Percentiles rank a stretch among this genome's conserved stretches.
These are phyloP conservation scores for Fusarium sp. DNA, from an alignment of 2,329 filamentous ascomycete species.

Conservation along the genomic window DNA sequence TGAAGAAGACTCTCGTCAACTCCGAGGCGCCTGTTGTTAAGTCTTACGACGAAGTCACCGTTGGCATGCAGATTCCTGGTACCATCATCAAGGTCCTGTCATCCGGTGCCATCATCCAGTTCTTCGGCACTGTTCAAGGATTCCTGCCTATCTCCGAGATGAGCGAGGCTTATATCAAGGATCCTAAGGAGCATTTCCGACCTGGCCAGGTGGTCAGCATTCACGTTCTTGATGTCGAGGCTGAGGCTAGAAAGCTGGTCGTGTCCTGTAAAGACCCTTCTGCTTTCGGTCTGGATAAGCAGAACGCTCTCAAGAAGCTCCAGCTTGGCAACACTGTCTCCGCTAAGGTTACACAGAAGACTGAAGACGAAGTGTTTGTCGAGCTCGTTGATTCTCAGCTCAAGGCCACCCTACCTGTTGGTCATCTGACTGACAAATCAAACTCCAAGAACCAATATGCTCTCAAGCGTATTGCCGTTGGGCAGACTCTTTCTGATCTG, in stretches of 20 bases:
- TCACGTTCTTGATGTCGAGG: slow-evolving; percentile 83
- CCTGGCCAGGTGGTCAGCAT: slow-evolving; percentile 92
- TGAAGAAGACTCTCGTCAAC: slow-evolving; percentile 96
- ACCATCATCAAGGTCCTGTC: slow-evolving; percentile 85
- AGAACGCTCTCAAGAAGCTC: slow-evolving; percentile 79
- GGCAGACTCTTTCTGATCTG: slow-evolving; percentile 84
- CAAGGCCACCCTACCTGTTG: slow-evolving; percentile 79
- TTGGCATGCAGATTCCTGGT: slow-evolving; percentile 83
- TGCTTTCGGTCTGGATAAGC: slow-evolving; percentile 78
- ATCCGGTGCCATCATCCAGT: slow-evolving; percentile 88
- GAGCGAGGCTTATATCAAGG: slow-evolving; percentile 95
- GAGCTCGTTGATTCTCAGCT: slow-evolving; percentile 80
- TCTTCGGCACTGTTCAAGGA: slow-evolving; percentile 84
- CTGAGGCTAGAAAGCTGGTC: slow-evolving; percentile 75
- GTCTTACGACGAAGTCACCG: slow-evolving; percentile 76
- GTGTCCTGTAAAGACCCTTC: slow-evolving; percentile 94
- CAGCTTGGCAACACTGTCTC: slow-evolving; percentile 79
- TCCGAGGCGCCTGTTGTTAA: slow-evolving; percentile 84
- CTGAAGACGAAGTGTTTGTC: slow-evolving; percentile 78
- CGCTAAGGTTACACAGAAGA: slow-evolving; percentile 84
- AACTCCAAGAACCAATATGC: slow-evolving; percentile 79
- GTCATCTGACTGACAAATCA: slow-evolving; percentile 88
- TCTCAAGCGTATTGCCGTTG: slow-evolving; percentile 84
- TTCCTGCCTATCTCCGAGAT: slow-evolving; percentile 96
- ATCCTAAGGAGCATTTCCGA: slow-evolving; percentile 89